A percentile compares a stretch with the other conserved stretches of the same genome.
Conservation (phyloP, 75 land plant genomes). For the Azolla pinnata region DNA sequence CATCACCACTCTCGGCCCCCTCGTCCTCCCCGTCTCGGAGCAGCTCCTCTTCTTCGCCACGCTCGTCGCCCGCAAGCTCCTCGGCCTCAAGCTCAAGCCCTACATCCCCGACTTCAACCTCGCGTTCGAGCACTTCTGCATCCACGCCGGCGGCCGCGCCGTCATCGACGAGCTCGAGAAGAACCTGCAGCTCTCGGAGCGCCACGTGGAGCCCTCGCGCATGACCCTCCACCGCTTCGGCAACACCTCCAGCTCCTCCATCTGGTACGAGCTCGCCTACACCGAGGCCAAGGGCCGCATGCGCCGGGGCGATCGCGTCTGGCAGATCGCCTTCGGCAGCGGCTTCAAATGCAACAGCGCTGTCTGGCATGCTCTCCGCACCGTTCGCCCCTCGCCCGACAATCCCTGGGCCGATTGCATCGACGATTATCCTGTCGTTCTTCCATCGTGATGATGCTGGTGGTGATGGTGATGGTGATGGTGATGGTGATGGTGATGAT, state of each 20-base stretch:
- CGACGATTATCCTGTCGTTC: constrained; percentile 29
- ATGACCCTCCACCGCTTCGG: constrained; percentile 56
- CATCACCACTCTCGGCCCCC: constrained; percentile 51
- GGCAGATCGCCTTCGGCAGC: constrained; percentile 42
- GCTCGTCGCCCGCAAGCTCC: constrained; percentile 40
- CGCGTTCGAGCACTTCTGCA: constrained; percentile 58
- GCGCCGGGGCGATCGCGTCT: constrained; percentile 35
- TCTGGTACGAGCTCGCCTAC: constrained; percentile 55
- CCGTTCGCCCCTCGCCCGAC: constrained; percentile 21
- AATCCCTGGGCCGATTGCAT: constrained; percentile 49
- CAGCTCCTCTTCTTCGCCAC: constrained; percentile 51
- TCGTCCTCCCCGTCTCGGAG: constrained; percentile 50
- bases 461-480: too few relatives aligned
- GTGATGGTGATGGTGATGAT: too few relatives aligned
- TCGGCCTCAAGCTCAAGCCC: constrained; percentile 41
- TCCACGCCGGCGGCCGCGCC: constrained; percentile 58
- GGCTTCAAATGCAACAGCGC: constrained; percentile 81
- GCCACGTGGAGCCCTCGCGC: constrained; percentile 47
- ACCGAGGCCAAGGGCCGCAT: constrained; percentile 49
- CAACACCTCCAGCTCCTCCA: constrained; percentile 48
- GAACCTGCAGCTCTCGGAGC: constrained; percentile 39
- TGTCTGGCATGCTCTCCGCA: constrained; percentile 56
- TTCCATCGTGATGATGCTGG: too few relatives aligned
- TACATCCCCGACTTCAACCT: constrained; percentile 63
- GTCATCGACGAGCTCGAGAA: constrained; percentile 66